A percentile compares a stretch with the other conserved stretches of the same genome.
These are phyloP conservation scores for Calocybe gambosa DNA, from an alignment of 1,284 basidiomycete genomes.

Conservation along the genomic window DNA sequence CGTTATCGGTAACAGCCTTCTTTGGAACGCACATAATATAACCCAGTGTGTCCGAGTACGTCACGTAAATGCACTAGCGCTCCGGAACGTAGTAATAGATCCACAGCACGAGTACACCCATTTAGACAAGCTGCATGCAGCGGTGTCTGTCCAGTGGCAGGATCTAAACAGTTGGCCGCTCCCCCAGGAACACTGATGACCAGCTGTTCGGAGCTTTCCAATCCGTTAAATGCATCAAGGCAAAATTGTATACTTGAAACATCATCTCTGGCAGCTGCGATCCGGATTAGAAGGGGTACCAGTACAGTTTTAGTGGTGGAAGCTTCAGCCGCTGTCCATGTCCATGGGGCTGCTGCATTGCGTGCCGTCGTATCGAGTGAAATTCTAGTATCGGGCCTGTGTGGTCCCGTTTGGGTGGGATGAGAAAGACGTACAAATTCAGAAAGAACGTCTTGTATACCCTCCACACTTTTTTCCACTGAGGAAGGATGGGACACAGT, in stretches of 20 bases:
- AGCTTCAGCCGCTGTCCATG: slow-evolving; percentile 69
- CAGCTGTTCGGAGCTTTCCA: slow-evolving; percentile 23
- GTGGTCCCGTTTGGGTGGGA: slow-evolving; percentile 32
- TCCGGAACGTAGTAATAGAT: slow-evolving; percentile 65
- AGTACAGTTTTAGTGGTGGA: slow-evolving; percentile 61
- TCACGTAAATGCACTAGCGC: slow-evolving; percentile 86
- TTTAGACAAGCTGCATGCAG: slow-evolving; percentile 78
- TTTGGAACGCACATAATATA: slow-evolving; percentile 60
- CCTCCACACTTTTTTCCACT: slow-evolving; percentile 48
- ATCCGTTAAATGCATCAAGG: slow-evolving; percentile 28
- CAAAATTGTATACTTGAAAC: slow-evolving; percentile 56
- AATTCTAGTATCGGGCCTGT: slow-evolving; percentile 31
- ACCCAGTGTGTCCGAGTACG: slow-evolving; percentile 71
- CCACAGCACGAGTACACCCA: slow-evolving; percentile 51
- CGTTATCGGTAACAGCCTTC: not conserved
- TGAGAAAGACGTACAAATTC: slow-evolving; percentile 62
- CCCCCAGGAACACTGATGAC: slow-evolving; percentile 49
- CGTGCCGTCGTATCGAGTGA: slow-evolving; percentile 31
- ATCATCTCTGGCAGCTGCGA: slow-evolving; percentile 70
- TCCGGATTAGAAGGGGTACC: slow-evolving; percentile 69
- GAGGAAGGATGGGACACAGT: slow-evolving; percentile 32
- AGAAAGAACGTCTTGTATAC: slow-evolving; percentile 56
- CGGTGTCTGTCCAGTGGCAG: slow-evolving; percentile 66
- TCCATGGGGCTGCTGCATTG: slow-evolving; percentile 65
- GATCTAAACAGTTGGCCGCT: slow-evolving; percentile 64